Conservation (phyloP, 352 stramenopile genomes). For the Globisporangium nagaii region DNA sequence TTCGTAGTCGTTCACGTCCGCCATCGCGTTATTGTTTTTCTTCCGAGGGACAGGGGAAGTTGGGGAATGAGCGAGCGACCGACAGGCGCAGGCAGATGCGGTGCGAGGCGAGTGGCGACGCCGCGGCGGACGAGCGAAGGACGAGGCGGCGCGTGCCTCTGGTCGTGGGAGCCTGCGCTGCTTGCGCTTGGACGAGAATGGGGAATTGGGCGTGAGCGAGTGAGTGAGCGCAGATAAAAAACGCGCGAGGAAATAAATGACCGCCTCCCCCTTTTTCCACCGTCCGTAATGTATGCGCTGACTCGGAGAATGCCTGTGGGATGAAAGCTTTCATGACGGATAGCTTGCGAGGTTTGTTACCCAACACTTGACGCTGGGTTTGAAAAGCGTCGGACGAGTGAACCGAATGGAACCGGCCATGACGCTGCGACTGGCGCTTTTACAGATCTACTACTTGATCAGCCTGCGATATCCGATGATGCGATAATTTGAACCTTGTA, state of each 20-base stretch:
- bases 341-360: neutral
- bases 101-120: neutral
- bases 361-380: too few relatives aligned
- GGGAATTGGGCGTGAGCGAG: neutral
- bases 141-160: neutral
- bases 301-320: too few relatives aligned
- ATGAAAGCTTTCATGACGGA: too few relatives aligned
- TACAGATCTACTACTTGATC: too few relatives aligned
- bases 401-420: constrained; percentile 3
- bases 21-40: constrained; percentile 1
- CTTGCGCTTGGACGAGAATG: neutral
- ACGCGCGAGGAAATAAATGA: neutral
- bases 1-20: constrained; percentile 1
- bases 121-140: neutral
- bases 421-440: neutral
- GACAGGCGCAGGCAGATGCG: neutral
- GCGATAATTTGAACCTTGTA: neutral
- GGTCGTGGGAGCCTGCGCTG: neutral
- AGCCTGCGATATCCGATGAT: neutral
- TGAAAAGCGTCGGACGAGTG: too few relatives aligned
- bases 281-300: too few relatives aligned
- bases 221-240: too few relatives aligned
- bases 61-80: neutral
- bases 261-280: neutral
- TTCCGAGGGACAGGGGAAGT: neutral